These are phyloP conservation scores for Komagataea norvegica DNA, from an alignment of 1,139 yeast species.

Conservation along the genomic window DNA sequence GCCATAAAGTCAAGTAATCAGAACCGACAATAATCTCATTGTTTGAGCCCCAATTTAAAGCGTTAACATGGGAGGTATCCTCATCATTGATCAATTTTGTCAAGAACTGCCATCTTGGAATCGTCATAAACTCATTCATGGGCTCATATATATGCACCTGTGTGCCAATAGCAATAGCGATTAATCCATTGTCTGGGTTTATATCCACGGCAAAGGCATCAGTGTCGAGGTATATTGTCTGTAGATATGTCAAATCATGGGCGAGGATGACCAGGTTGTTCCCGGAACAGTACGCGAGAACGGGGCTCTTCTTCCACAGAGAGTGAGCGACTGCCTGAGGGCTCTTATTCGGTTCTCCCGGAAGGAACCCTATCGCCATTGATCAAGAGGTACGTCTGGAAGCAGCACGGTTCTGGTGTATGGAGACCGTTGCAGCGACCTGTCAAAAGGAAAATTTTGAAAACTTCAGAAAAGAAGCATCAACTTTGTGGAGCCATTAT, in stretches of 20 bases:
- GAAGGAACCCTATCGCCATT: conserved; percentile 68
- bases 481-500: not conserved
- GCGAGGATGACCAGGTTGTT: conserved; percentile 71
- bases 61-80: conserved; percentile 40
- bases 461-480: conserved; percentile 2
- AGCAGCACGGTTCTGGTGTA: no score
- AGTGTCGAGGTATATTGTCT: conserved; percentile 65
- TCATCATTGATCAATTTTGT: conserved; percentile 29
- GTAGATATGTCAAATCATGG: conserved; percentile 50
- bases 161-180: conserved; percentile 37
- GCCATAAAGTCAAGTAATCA: conserved; percentile 49
- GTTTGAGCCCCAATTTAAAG: conserved; percentile 65
- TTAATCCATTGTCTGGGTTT: conserved; percentile 50
- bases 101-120: conserved; percentile 46
- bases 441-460: not conserved
- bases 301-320: conserved; percentile 53
- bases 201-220: conserved; percentile 69
- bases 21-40: conserved; percentile 65
- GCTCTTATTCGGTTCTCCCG: conserved; percentile 74
- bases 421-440: not conserved
- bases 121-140: conserved; percentile 35
- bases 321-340: conserved; percentile 55
- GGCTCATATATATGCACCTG: conserved; percentile 34
- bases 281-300: conserved; percentile 73
- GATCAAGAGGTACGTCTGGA: no score